Evolutionary conservation across 305 asterid genomes (phyloP).

Genomic region (Salvia sclarea): DNA sequence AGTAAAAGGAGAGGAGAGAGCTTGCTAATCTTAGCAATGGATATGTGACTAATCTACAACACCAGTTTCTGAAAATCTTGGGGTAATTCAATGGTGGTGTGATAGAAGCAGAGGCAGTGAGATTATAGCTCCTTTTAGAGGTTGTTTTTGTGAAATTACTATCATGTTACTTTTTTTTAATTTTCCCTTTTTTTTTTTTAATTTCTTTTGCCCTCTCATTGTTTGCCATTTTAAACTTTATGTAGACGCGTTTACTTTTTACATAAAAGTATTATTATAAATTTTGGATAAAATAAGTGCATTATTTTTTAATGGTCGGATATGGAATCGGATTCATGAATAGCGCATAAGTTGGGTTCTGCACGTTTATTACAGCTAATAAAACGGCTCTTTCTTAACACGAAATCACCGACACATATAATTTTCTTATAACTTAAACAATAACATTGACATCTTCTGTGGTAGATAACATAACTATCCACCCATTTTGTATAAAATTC

Average conservation of each 20-base stretch:
- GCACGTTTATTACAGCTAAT: too few relatives aligned
- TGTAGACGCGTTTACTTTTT: conserved; percentile 9
- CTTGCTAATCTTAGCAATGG: neutral
- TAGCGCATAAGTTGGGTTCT: neutral
- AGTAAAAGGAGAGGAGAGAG: neutral
- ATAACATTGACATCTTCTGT: too few relatives aligned
- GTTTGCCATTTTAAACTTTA: neutral
- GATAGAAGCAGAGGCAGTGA: conserved; percentile 27
- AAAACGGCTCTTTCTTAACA: too few relatives aligned
- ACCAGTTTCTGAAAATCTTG: neutral
- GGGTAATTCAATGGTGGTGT: conserved; percentile 1
- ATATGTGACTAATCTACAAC: neutral
- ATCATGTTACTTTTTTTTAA: neutral
- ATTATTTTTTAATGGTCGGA: neutral
- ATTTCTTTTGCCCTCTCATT: neutral
- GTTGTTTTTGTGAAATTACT: conserved; percentile 23
- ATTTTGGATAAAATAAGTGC: neutral
- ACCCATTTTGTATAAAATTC: too few relatives aligned
- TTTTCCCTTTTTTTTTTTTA: neutral
- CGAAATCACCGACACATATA: too few relatives aligned
- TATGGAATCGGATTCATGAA: neutral
- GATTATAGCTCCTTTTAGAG: conserved; percentile 25
- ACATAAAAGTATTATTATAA: conserved; percentile 5
- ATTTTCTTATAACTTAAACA: too few relatives aligned
- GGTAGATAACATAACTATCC: too few relatives aligned